Evolutionary conservation across 176 grass and related monocot species (phyloP), one percentile per base, ranked within the genome.

Genomic region (Tillandsia leiboldiana): DNA sequence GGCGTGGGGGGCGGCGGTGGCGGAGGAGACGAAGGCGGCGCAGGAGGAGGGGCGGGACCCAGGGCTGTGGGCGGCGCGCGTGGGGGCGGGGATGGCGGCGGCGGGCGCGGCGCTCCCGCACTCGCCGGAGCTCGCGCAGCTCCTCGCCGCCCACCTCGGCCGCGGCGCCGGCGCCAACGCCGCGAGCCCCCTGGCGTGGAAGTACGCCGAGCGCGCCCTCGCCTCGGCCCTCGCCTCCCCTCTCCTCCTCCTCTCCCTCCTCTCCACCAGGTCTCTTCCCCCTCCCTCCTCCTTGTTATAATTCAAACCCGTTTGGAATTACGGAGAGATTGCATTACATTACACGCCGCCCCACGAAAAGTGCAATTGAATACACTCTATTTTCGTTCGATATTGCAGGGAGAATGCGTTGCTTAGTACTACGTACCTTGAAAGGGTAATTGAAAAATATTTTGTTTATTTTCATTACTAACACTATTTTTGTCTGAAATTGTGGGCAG

Each of bases 161-260:
- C 69, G 49, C 47, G 72, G 53, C 3, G 78, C 68, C 23, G 65
- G 77, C 13, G 73, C 68, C 33, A 42, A 42, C 33, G 33, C 33
- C 33, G 33, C 5, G 33, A 42, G 1, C 22, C 77, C 82, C 12
- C 69, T 82, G 52, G 81, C 73, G 1, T 96, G 92, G 92, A 96
- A 96, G 78, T 96, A 92, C 79, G 83, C 89, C 64, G 92, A 96
- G 81, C 85, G 83, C 42, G 88, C 88, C 24, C 81, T 92, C 15
- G 78, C 77, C 9, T 79, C 73, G 57, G 75, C 83, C 71, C 76
- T 92, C 51, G 92, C 92, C 64, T 85, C 88, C 1, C 83, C 92
- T 51, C 78, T 83, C 73, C 81, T 89, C 52, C 78, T 96, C 83
- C 77, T 96, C 66, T 79, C 86, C 15, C 76, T 96, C 42, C 86